These are phyloP conservation scores for Nitzschia sp. DNA, from an alignment of 108 stramenopile species.

Conservation along the genomic window DNA sequence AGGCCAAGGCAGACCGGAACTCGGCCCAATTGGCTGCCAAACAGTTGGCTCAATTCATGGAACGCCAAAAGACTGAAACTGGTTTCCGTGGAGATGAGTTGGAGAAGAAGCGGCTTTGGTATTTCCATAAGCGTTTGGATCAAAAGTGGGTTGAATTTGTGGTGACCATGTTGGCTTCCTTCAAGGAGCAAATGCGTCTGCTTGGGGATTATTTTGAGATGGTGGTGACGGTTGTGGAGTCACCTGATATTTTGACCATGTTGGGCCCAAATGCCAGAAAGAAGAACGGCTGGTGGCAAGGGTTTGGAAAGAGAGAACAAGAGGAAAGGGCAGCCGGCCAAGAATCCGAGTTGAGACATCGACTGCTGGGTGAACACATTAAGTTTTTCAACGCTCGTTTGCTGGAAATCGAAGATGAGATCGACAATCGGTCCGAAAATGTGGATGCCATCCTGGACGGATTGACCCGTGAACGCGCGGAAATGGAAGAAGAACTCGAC, in stretches of 20 bases:
- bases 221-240: conserved; percentile 40
- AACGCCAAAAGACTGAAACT: conserved; percentile 29
- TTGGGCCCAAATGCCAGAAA: conserved; percentile 8
- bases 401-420: conserved; percentile 38
- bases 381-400: conserved; percentile 40
- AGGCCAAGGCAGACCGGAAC: conserved; percentile 35
- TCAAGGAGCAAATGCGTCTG: conserved; percentile 41
- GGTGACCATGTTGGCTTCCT: conserved; percentile 28
- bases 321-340: conserved; percentile 8
- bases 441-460: conserved; percentile 31
- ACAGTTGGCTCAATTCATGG: conserved; percentile 36
- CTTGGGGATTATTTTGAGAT: conserved; percentile 45
- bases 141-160: conserved; percentile 45
- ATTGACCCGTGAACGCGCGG: conserved; percentile 7
- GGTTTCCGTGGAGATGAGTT: conserved; percentile 36
- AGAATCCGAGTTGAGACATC: conserved; percentile 32
- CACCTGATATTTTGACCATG: conserved; percentile 37
- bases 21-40: conserved; percentile 31
- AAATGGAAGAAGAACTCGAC: conserved; percentile 20
- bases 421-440: conserved; percentile 27
- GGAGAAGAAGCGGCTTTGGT: conserved; percentile 15
- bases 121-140: conserved; percentile 27
- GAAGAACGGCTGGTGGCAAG: conserved; percentile 26
- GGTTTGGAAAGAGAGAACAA: conserved; percentile 13
- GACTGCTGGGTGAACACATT: conserved; percentile 34